Conservation (phyloP, 345 rosid genomes). For the Linum trigynum region DNA sequence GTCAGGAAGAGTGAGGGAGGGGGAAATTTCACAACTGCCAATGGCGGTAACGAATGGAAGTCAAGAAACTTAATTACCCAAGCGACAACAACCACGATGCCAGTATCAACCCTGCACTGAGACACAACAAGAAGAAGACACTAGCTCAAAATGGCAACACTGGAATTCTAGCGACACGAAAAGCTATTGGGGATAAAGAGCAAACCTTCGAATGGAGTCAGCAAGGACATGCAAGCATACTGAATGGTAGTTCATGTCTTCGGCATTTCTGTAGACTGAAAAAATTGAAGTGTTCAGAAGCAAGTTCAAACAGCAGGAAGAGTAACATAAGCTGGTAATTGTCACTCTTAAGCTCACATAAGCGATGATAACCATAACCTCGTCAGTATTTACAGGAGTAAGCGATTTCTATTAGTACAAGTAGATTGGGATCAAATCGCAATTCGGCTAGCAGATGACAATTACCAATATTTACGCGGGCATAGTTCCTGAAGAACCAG, state of each 20-base stretch:
- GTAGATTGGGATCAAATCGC: not conserved
- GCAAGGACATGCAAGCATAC: conserved; percentile 91
- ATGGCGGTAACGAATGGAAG: not conserved
- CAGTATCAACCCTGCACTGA: conserved; percentile 96
- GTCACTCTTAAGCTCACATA: too few relatives aligned
- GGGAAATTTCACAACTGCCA: not conserved
- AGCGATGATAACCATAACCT: too few relatives aligned
- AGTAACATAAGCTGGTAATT: too few relatives aligned
- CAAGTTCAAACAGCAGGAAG: not conserved
- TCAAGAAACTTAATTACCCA: conserved; percentile 42
- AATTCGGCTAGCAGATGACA: not conserved
- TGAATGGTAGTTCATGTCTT: conserved; percentile 95
- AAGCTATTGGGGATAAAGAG: conserved; percentile 3
- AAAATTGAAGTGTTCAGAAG: conserved; percentile 5
- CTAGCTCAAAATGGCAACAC: conserved; percentile 24
- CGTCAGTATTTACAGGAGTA: not conserved
- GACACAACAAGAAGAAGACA: conserved; percentile 21
- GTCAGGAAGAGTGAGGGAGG: not conserved
- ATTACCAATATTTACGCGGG: conserved; percentile 82
- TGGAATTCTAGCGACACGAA: not conserved
- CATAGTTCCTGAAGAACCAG: conserved; percentile 96
- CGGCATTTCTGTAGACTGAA: conserved; percentile 87
- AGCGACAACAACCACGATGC: conserved; percentile 96
- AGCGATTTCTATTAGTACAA: not conserved
- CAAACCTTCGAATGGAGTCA: conserved; percentile 88